These are phyloP conservation scores for Lentinus polychrous DNA, from an alignment of 1,284 basidiomycete species.

Conservation along the genomic window DNA sequence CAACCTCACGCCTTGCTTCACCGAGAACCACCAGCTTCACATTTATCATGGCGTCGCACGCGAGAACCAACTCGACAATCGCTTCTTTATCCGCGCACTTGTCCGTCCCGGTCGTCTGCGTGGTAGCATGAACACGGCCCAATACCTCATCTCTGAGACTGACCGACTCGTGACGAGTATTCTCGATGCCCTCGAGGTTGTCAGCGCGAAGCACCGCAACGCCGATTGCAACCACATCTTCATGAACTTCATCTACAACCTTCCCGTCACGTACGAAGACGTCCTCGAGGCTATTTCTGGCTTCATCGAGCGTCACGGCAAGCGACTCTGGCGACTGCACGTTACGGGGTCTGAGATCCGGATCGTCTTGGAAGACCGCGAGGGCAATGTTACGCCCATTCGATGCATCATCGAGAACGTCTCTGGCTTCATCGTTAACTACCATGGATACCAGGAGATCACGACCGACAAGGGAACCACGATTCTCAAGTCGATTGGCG, in stretches of 20 bases:
- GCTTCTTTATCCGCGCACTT: constrained; percentile 97
- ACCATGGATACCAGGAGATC: constrained; percentile 98
- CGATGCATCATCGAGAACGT: constrained; percentile 98
- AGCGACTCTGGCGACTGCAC: constrained; percentile 95
- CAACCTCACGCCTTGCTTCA: constrained; percentile 89
- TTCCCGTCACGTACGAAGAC: constrained; percentile 93
- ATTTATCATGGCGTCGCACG: constrained; percentile 94
- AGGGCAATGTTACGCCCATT: constrained; percentile 91
- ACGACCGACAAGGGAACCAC: constrained; percentile 91
- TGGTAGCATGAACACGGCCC: constrained; percentile 87
- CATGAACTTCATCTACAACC: constrained; percentile 98
- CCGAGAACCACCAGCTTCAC: constrained; percentile 93
- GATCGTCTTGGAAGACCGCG: constrained; percentile 87
- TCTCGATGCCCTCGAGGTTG: constrained; percentile 91
- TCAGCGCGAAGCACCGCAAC: constrained; percentile 79
- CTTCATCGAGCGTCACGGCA: constrained; percentile 97
- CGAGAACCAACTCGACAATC: constrained; percentile 93
- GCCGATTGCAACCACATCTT: constrained; percentile 96
- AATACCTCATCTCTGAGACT: constrained; percentile 97
- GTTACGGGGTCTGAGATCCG: constrained; percentile 98
- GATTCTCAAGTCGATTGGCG: constrained; percentile 94
- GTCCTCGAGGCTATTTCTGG: constrained; percentile 93
- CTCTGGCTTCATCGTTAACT: constrained; percentile 98
- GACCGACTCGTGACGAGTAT: constrained; percentile 94
- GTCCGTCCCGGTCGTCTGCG: constrained; percentile 92